A percentile compares a stretch with the other conserved stretches of the same genome.
Conservation (phyloP, 2,329 filamentous ascomycete species). For the Bipolaris oryzae region DNA sequence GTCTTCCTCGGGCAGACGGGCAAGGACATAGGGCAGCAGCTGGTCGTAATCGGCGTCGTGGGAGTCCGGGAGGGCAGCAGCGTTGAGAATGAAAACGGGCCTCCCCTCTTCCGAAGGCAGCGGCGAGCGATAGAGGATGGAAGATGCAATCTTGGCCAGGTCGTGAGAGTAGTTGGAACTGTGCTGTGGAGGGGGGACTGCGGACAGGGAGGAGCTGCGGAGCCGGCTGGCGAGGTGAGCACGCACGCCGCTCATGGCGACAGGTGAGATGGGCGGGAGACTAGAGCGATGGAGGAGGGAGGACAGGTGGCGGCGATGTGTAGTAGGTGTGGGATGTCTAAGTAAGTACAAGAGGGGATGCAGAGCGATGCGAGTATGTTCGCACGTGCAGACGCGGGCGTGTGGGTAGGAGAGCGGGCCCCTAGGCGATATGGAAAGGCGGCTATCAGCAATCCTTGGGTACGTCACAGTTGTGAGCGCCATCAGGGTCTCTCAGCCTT, state of each 20-base stretch:
- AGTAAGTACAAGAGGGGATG: neutral
- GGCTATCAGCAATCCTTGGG: conserved; percentile 23
- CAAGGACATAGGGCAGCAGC: conserved; percentile 61
- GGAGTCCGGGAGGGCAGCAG: conserved; percentile 62
- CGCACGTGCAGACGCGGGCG: conserved; percentile 19
- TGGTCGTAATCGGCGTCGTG: conserved; percentile 61
- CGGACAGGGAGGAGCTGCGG: conserved; percentile 54
- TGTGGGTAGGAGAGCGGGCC: conserved; percentile 4
- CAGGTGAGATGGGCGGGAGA: conserved; percentile 1
- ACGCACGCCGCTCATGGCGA: conserved; percentile 47
- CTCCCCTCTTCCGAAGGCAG: conserved; percentile 56
- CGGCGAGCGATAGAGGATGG: conserved; percentile 61
- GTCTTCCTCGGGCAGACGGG: conserved; percentile 61
- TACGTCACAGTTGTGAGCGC: conserved; percentile 20
- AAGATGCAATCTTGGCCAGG: conserved; percentile 58
- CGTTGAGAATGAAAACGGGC: conserved; percentile 61
- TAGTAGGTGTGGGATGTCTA: neutral
- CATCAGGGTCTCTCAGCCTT: conserved; percentile 14
- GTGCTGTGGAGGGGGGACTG: conserved; percentile 54
- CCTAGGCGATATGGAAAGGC: conserved; percentile 12
- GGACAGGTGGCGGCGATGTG: neutral
- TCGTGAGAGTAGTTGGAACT: conserved; percentile 56
- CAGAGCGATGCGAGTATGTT: conserved; percentile 5
- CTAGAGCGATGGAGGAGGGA: neutral
- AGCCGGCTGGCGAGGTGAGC: conserved; percentile 47